Percentiles rank a stretch among this genome's conserved stretches.
phyloP scores from a whole-genome alignment of 495 filamentous ascomycete genomes.

The Penicillium bovifimosum region DNA sequence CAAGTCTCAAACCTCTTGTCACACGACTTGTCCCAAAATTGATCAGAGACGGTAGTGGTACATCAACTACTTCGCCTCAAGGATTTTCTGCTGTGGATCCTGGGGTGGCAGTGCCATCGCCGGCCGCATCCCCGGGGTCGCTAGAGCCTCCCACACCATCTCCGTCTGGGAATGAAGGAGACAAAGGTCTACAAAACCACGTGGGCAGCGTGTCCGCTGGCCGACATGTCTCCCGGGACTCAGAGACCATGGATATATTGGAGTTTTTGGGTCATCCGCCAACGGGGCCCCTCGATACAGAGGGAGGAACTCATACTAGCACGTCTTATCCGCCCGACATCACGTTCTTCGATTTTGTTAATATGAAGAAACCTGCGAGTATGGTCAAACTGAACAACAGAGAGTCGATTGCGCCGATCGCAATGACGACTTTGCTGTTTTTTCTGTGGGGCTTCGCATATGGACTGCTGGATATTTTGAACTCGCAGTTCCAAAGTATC shows the following conservation, averaged over 20 bases:
- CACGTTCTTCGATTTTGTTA: slow-evolving; percentile 77
- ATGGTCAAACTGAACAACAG: slow-evolving; percentile 61
- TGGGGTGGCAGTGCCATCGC: slow-evolving; percentile 10
- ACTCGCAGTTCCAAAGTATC: slow-evolving; percentile 52
- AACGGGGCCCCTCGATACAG: slow-evolving; percentile 22
- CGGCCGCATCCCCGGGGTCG: slow-evolving; percentile 1
- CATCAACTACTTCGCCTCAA: slow-evolving; percentile 14
- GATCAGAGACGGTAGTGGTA: slow-evolving; percentile 49
- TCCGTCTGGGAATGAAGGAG: slow-evolving; percentile 11
- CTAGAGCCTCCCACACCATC: slow-evolving; percentile 1
- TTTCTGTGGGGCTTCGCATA: slow-evolving; percentile 88
- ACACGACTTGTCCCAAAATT: slow-evolving; percentile 68
- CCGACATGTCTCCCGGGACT: slow-evolving; percentile 6
- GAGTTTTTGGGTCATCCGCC: slow-evolving; percentile 34
- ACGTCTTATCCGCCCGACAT: slow-evolving; percentile 30
- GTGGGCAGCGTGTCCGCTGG: slow-evolving; percentile 9
- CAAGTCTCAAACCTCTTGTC: slow-evolving; percentile 81
- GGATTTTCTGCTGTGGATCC: slow-evolving; percentile 14
- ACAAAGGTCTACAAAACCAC: slow-evolving; percentile 12
- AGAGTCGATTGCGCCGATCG: slow-evolving; percentile 52
- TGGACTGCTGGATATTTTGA: slow-evolving; percentile 71
- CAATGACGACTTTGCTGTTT: slow-evolving; percentile 68
- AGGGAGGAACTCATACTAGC: slow-evolving; percentile 30
- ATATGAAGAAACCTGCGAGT: slow-evolving; percentile 69
- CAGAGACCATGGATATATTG: slow-evolving; percentile 23